Evolutionary conservation across 2,329 filamentous ascomycete genomes (phyloP).

Genomic region (Colletotrichum scovillei): DNA sequence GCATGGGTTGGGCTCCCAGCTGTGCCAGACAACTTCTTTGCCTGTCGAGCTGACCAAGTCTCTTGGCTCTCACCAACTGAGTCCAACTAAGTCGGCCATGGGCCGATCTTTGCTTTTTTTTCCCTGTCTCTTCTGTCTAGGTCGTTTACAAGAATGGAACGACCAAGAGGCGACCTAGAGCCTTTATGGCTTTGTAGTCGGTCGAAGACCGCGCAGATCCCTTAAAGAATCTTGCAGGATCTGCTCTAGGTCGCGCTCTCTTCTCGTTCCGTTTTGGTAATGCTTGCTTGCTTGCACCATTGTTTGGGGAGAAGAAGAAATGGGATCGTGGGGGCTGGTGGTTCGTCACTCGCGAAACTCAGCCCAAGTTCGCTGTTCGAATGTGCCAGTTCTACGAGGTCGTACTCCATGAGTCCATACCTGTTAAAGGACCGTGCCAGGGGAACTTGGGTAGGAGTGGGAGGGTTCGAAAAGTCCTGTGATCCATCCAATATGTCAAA

Average conservation of each 20-base stretch:
- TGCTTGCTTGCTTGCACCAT: slow-evolving; percentile 1
- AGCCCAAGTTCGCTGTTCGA: neutral
- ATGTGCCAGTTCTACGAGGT: neutral
- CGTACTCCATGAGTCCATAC: neutral
- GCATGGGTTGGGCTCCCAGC: slow-evolving; percentile 10
- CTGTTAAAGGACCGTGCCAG: neutral
- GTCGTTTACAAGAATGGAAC: neutral
- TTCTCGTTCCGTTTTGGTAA: neutral
- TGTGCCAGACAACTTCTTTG: neutral
- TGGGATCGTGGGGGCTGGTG: neutral
- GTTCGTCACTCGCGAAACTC: slow-evolving; percentile 1
- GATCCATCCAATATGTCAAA: slow-evolving; percentile 9
- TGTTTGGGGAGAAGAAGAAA: neutral
- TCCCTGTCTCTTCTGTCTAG: neutral
- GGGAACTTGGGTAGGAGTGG: too few relatives aligned
- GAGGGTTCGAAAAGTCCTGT: neutral
- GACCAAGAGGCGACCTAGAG: neutral
- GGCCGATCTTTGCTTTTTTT: neutral
- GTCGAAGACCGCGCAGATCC: slow-evolving; percentile 10
- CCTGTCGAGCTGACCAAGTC: slow-evolving; percentile 17
- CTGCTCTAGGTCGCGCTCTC: neutral
- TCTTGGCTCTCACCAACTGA: neutral
- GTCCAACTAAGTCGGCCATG: neutral
- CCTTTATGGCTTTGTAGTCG: neutral
- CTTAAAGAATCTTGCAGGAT: neutral